phyloP scores from a whole-genome alignment of 495 filamentous ascomycete genomes.

The Penicillium chermesinum region DNA sequence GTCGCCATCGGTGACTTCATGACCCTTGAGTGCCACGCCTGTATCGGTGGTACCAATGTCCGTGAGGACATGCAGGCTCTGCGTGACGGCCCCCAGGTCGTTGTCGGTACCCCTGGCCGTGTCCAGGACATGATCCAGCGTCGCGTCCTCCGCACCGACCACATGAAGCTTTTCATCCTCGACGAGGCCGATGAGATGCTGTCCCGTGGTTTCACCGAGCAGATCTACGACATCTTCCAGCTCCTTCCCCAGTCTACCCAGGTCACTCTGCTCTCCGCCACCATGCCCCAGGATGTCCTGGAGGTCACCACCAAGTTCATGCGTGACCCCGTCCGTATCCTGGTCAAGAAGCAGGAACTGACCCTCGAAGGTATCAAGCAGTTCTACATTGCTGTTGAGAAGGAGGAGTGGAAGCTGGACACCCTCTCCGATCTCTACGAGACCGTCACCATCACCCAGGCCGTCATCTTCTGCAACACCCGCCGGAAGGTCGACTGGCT shows the following conservation, averaged over 20 bases:
- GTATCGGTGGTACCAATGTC: conserved; percentile 97
- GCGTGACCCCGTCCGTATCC: conserved; percentile 96
- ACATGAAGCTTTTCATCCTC: conserved; percentile 99
- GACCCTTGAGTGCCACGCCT: conserved; percentile 98
- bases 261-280: conserved; percentile 94
- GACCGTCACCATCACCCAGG: conserved; percentile 98
- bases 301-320: conserved; percentile 99
- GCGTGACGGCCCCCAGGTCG: conserved; percentile 91
- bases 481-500: conserved; percentile 99
- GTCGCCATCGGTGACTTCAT: conserved; percentile 99
- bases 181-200: conserved; percentile 99
- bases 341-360: conserved; percentile 99
- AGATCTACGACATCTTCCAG: conserved; percentile 99
- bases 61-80: conserved; percentile 97
- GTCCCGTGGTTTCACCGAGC: conserved; percentile 94
- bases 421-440: conserved; percentile 98
- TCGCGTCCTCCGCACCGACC: conserved; percentile 84
- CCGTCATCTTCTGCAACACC: conserved; percentile 99
- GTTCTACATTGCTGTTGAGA: conserved; percentile 99
- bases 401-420: conserved; percentile 99
- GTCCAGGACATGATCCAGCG: conserved; percentile 99
- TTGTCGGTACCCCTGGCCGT: conserved; percentile 94
- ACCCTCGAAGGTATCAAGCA: conserved; percentile 99
- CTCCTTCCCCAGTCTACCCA: conserved; percentile 95
- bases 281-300: conserved; percentile 97